Evolutionary conservation across 352 stramenopile species (phyloP).

Genomic region (Pythium folliculosum): DNA sequence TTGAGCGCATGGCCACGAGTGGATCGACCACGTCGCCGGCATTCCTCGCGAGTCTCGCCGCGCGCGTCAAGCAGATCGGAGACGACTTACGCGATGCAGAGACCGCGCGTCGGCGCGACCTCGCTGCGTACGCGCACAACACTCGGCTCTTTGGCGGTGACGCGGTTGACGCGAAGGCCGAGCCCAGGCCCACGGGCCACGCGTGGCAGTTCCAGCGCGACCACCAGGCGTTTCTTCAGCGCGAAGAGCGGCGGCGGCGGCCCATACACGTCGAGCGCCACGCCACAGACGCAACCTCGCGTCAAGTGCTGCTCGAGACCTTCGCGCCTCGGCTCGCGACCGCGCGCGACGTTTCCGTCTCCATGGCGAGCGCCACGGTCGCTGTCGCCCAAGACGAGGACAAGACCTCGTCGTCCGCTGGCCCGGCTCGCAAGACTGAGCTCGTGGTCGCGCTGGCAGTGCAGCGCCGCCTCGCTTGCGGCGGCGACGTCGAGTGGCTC

Average conservation of each 20-base stretch:
- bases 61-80: not conserved
- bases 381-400: not conserved
- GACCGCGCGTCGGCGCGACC: not conserved
- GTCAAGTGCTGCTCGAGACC: slow-evolving; percentile 10
- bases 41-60: not conserved
- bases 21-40: not conserved
- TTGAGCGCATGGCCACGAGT: slow-evolving; percentile 11
- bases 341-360: slow-evolving; percentile 1
- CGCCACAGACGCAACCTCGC: slow-evolving; percentile 1
- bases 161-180: not conserved
- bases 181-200: not conserved
- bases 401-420: not conserved
- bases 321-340: slow-evolving; percentile 11
- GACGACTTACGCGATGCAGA: not conserved
- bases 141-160: not conserved
- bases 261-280: slow-evolving; percentile 18
- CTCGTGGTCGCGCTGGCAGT: slow-evolving; percentile 19
- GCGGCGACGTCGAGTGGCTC: slow-evolving; percentile 9
- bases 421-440: slow-evolving; percentile 4
- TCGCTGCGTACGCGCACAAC: not conserved
- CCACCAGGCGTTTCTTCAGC: slow-evolving; percentile 10
- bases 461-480: not conserved
- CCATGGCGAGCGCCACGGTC: slow-evolving; percentile 11
- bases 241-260: slow-evolving; percentile 18
- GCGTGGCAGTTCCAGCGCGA: slow-evolving; percentile 28